Evolutionary conservation across 495 filamentous ascomycete genomes (phyloP).

Genomic region (Filosporella fistucella): DNA sequence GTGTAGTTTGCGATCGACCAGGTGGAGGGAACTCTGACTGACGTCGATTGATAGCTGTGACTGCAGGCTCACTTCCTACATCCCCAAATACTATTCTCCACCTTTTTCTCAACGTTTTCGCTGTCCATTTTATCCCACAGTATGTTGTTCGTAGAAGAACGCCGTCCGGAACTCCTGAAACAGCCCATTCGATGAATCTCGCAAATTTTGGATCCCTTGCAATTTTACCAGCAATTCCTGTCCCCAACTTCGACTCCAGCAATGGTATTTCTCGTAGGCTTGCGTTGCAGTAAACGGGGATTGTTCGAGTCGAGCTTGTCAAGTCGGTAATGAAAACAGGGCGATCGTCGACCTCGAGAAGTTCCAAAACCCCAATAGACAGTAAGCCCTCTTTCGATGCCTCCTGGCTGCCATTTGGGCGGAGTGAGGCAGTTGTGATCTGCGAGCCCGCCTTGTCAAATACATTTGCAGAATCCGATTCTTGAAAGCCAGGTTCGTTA

Average conservation of each 20-base stretch:
- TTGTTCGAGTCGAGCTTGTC: not conserved
- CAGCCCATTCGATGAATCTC: conserved; percentile 10
- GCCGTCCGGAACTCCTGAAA: not conserved
- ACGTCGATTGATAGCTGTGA: not conserved
- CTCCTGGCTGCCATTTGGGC: not conserved
- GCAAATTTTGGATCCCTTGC: not conserved
- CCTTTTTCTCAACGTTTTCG: conserved; percentile 8
- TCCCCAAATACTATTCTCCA: conserved; percentile 13
- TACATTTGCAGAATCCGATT: no score
- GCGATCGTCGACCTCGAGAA: conserved; percentile 13
- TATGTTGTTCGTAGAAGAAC: not conserved
- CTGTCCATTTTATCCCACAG: conserved; percentile 5
- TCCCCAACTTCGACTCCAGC: conserved; percentile 1
- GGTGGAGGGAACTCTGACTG: conserved; percentile 1
- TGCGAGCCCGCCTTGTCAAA: no score
- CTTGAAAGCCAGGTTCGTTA: no score
- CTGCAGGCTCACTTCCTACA: not conserved
- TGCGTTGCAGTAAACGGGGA: conserved; percentile 11
- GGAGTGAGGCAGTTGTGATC: not conserved
- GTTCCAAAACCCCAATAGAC: conserved; percentile 5
- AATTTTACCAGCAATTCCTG: not conserved
- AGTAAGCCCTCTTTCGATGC: not conserved
- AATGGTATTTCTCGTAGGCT: conserved; percentile 1
- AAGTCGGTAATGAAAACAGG: conserved; percentile 15
- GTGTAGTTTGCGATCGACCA: not conserved